Conservation (phyloP, 441 rosid genomes). For the Mallotus repandus region DNA sequence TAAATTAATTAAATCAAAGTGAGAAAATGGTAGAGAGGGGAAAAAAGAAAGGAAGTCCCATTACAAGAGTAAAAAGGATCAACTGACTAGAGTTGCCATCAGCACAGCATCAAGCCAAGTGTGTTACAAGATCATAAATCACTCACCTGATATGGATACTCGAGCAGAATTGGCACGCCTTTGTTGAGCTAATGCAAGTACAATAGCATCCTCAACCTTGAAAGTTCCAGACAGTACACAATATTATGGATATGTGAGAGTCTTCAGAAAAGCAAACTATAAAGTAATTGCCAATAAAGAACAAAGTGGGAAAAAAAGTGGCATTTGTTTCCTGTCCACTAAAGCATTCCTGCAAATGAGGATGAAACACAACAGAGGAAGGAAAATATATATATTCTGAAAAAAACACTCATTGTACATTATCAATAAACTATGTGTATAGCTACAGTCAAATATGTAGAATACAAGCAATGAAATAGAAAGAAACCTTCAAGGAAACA, state of each 20-base stretch:
- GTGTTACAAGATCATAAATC: slow-evolving; percentile 19
- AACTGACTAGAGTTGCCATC: slow-evolving; percentile 1
- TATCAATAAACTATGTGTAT: background rate
- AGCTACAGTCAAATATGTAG: background rate
- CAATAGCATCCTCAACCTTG: slow-evolving; percentile 89
- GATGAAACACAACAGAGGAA: background rate
- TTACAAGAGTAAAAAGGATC: background rate
- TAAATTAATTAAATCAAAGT: background rate
- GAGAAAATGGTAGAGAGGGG: background rate
- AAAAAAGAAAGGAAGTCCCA: background rate
- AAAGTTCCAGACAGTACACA: slow-evolving; percentile 16
- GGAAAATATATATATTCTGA: too few species aligned
- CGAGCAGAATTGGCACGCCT: slow-evolving; percentile 74
- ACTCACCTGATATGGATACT: slow-evolving; percentile 64
- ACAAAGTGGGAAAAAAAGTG: background rate
- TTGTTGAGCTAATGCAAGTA: slow-evolving; percentile 73
- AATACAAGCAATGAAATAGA: background rate
- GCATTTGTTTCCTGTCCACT: background rate
- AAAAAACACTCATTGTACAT: background rate
- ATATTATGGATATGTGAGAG: background rate
- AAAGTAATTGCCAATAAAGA: slow-evolving; percentile 6
- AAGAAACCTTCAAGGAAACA: slow-evolving; percentile 72
- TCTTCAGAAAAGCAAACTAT: background rate
- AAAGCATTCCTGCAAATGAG: background rate
- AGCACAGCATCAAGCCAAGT: slow-evolving; percentile 10